These are phyloP conservation scores for Pseudoperonospora humuli DNA, from an alignment of 352 stramenopile species.

Conservation along the genomic window DNA sequence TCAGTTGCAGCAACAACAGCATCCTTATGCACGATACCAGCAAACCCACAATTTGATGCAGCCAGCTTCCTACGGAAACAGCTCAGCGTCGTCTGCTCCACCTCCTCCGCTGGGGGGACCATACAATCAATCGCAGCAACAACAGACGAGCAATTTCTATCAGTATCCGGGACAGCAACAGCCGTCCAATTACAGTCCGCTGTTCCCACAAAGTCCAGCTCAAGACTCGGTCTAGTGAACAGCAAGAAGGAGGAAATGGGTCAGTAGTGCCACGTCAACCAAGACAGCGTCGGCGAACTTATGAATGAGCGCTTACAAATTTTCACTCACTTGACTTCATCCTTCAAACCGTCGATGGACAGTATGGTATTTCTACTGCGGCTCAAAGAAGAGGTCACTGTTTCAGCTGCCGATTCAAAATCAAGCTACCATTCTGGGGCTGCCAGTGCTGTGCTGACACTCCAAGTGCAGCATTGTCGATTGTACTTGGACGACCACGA, in stretches of 20 bases:
- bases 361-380: too few relatives aligned
- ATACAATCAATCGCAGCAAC: slow-evolving; percentile 33
- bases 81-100: slow-evolving; percentile 23
- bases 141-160: slow-evolving; percentile 26
- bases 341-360: too few relatives aligned
- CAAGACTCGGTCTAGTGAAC: slow-evolving; percentile 20
- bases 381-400: too few relatives aligned
- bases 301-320: neutral
- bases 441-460: slow-evolving; percentile 11
- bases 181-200: slow-evolving; percentile 15
- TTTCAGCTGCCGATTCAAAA: too few relatives aligned
- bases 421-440: too few relatives aligned
- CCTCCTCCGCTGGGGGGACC: slow-evolving; percentile 33
- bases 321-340: too few relatives aligned
- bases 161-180: slow-evolving; percentile 39
- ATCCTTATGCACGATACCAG: slow-evolving; percentile 39
- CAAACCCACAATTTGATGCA: slow-evolving; percentile 12
- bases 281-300: too few relatives aligned
- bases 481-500: neutral
- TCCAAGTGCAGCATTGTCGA: slow-evolving; percentile 14
- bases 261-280: neutral
- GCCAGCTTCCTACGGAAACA: slow-evolving; percentile 19
- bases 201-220: slow-evolving; percentile 12
- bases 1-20: slow-evolving; percentile 26
- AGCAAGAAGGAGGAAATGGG: neutral